Base-by-base conservation (phyloP, 148 eudicot genomes). In the Nepenthes gracilis region DNA sequence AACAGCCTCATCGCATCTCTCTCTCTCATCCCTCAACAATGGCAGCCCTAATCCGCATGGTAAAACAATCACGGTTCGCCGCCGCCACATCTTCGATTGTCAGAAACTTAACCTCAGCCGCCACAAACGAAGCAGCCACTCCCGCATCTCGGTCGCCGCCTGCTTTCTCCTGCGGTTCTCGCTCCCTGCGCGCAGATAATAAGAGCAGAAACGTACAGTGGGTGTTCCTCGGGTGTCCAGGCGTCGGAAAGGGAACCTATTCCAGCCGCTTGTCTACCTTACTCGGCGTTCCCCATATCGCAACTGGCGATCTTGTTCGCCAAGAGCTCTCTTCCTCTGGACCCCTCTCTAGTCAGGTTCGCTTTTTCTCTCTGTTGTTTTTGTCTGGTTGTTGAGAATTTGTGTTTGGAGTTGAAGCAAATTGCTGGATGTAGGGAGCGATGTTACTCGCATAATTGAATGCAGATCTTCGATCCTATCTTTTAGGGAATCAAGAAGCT, bases 291-390 rank as follows among this genome's bases (percentile, higher is more conserved):
- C 96, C 98, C 60, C 98, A 93, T 63, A 93, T 93, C 64, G 96
- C 98, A 43, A 93, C 98, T 50, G 98, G 98, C 33, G 98, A 88
- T 69, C 98, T 93, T 6, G 95, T 93, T 35, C 87, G 98, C 2
- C 76, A 93, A 1, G 96, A 88, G 74, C 84, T 93, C 33, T 59
- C 80, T n/a, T 77, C 95, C 5, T 58, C 73, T 48, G 83, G 95
- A 0, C 81, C 95, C 3, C 78, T 93, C 9, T 82, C 98, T 2
- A 12, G 47, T 10, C 85, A 88, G 84, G 98, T 82, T 48, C 0
- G 36, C 34, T 33, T 43, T 9, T 53, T 40, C 10, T 23, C 49
- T 34, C 52, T 33, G 0, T 43, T 35, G n/a, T 36, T 11, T 1
- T 33, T 43, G 45, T 61, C 35, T 36, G 4, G 23, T 12, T 9